These are phyloP conservation scores for Phytophthora parvispora DNA, from an alignment of 352 stramenopile genomes.

Conservation along the genomic window DNA sequence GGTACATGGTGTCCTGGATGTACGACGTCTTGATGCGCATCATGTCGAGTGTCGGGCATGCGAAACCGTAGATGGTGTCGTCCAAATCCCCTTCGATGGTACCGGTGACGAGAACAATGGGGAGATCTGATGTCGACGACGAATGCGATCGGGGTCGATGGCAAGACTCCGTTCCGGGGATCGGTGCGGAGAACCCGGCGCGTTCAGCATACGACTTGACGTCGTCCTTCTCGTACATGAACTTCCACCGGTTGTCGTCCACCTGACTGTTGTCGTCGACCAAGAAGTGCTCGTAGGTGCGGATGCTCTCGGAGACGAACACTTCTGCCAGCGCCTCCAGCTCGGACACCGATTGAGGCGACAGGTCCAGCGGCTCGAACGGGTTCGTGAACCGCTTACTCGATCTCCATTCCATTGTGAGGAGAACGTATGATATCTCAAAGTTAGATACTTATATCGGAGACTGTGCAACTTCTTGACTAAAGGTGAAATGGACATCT, in stretches of 20 bases:
- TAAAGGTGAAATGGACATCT: constrained; percentile 16
- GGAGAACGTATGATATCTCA: too few species aligned
- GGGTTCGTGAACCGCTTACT: constrained; percentile 37
- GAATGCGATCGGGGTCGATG: constrained; percentile 11
- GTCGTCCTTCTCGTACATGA: constrained; percentile 47
- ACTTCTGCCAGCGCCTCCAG: constrained; percentile 41
- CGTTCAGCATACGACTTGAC: constrained; percentile 43
- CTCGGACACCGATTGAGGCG: constrained; percentile 22
- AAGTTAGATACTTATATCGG: background rate
- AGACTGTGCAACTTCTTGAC: background rate
- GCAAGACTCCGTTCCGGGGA: constrained; percentile 5
- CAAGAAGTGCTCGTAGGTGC: constrained; percentile 43
- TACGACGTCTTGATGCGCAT: constrained; percentile 53
- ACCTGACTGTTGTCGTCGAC: constrained; percentile 23
- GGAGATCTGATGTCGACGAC: constrained; percentile 28
- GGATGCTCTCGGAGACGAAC: constrained; percentile 40
- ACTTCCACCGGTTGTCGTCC: constrained; percentile 46
- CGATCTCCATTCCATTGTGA: constrained; percentile 29
- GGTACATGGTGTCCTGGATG: constrained; percentile 34
- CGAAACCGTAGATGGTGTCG: constrained; percentile 49
- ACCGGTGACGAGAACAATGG: constrained; percentile 42
- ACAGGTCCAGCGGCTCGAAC: constrained; percentile 38
- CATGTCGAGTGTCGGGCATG: constrained; percentile 37
- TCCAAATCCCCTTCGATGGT: constrained; percentile 48
- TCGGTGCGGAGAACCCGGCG: background rate